A percentile compares a stretch with the other conserved stretches of the same genome.
Conservation (phyloP, 164 flowering plant species). For the Vitis vinifera region ASM3070453v1 NC_081821.1:498501-499000, state of each 20-base stretch:
- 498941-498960: conserved; percentile 24
- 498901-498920: conserved; percentile 19
- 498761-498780: conserved; percentile 71
- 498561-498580: conserved; percentile 7
- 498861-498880: conserved; percentile 22
- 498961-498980: conserved; percentile 21
- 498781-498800: conserved; percentile 8
- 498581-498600: conserved; percentile 88
- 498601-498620: conserved; percentile 25
- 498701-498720: conserved; percentile 93
- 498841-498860: conserved; percentile 9
- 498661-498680: conserved; percentile 73
- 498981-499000: conserved; percentile 1
- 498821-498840: conserved; percentile 15
- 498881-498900: conserved; percentile 26
- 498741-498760: conserved; percentile 90
- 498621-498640: conserved; percentile 79
- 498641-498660: conserved; percentile 69
- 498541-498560: not conserved
- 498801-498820: conserved; percentile 24
- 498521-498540: not conserved
- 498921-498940: conserved; percentile 17
- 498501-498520: too few species aligned
- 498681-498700: conserved; percentile 92
- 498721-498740: conserved; percentile 88